These are phyloP conservation scores for Paramyrothecium sp. DNA, from an alignment of 2,329 filamentous ascomycete species.

Conservation along the genomic window DNA sequence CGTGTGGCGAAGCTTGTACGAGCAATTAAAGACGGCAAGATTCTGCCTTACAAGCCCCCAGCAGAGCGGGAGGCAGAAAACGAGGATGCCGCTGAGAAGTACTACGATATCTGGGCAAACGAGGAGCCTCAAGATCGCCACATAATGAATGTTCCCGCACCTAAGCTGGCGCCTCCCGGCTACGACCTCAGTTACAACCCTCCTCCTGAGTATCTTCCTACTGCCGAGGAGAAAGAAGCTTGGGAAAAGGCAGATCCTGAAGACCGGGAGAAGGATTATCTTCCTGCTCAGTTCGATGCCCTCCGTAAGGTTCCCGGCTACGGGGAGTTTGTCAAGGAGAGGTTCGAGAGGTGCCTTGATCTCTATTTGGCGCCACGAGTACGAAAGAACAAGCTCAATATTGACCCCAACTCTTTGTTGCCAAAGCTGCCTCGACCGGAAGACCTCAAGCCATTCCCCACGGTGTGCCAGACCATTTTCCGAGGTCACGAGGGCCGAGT, in stretches of 20 bases:
- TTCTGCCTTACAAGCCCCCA: slow-evolving; percentile 82
- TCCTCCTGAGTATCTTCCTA: slow-evolving; percentile 88
- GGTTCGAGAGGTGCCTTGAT: slow-evolving; percentile 93
- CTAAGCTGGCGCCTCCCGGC: slow-evolving; percentile 87
- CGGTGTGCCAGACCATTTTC: slow-evolving; percentile 83
- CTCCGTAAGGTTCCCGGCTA: slow-evolving; percentile 92
- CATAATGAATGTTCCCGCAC: slow-evolving; percentile 91
- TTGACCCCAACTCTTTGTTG: slow-evolving; percentile 88
- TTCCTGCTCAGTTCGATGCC: slow-evolving; percentile 79
- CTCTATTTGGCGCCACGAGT: slow-evolving; percentile 92
- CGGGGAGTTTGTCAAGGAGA: slow-evolving; percentile 86
- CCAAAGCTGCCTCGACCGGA: slow-evolving; percentile 92
- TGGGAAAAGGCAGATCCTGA: slow-evolving; percentile 90
- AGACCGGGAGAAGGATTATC: slow-evolving; percentile 84
- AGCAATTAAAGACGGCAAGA: slow-evolving; percentile 90
- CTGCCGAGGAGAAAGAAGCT: slow-evolving; percentile 74
- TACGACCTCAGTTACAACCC: slow-evolving; percentile 98
- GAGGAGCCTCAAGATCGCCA: slow-evolving; percentile 81
- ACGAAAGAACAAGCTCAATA: slow-evolving; percentile 91
- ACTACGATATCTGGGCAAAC: slow-evolving; percentile 94
- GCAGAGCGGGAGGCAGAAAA: slow-evolving; percentile 67
- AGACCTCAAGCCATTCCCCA: slow-evolving; percentile 93
- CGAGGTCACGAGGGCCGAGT: slow-evolving; percentile 86
- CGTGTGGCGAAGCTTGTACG: slow-evolving; percentile 95
- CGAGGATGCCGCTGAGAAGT: slow-evolving; percentile 67